phyloP scores from a whole-genome alignment of 1,139 yeast genomes.

The Taphrina sp. region DNA sequence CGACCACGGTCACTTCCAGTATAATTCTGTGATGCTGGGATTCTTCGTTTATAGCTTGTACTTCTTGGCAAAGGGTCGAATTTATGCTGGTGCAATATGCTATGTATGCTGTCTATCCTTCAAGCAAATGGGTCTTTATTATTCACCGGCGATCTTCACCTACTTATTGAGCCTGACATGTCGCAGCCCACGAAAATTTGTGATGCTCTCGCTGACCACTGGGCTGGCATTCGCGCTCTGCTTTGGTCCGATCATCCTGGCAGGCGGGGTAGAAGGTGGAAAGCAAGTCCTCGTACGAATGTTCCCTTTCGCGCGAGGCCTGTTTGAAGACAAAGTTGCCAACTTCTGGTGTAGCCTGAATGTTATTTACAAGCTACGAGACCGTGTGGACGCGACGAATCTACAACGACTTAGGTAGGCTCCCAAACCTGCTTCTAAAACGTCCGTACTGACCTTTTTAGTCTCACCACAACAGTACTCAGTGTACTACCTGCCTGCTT shows the following conservation, averaged over 20 bases:
- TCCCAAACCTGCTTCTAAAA: no score
- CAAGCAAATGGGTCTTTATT: slow-evolving; percentile 94
- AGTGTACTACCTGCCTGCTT: slow-evolving; percentile 68
- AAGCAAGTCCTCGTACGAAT: slow-evolving; percentile 58
- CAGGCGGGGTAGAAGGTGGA: slow-evolving; percentile 38
- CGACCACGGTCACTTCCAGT: slow-evolving; percentile 96
- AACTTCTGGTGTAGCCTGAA: slow-evolving; percentile 95
- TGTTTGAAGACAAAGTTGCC: slow-evolving; percentile 98
- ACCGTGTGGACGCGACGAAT: slow-evolving; percentile 38
- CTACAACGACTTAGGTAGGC: slow-evolving; percentile 13
- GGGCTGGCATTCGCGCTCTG: slow-evolving; percentile 54
- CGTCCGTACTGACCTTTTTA: no score
- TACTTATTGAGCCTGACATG: slow-evolving; percentile 60
- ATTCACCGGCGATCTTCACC: slow-evolving; percentile 82
- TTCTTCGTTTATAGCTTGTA: slow-evolving; percentile 66
- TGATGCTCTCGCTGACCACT: slow-evolving; percentile 60
- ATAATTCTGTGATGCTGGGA: slow-evolving; percentile 91
- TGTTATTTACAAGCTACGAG: slow-evolving; percentile 66
- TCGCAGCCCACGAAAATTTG: slow-evolving; percentile 38
- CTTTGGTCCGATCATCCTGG: slow-evolving; percentile 61
- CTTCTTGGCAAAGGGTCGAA: slow-evolving; percentile 62
- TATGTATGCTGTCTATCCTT: slow-evolving; percentile 76
- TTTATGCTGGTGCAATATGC: slow-evolving; percentile 69
- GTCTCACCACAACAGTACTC: slow-evolving; percentile 62
- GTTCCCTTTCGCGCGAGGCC: slow-evolving; percentile 88